Conservation (phyloP, 108 stramenopile genomes). For the Skeletonema potamos region DNA sequence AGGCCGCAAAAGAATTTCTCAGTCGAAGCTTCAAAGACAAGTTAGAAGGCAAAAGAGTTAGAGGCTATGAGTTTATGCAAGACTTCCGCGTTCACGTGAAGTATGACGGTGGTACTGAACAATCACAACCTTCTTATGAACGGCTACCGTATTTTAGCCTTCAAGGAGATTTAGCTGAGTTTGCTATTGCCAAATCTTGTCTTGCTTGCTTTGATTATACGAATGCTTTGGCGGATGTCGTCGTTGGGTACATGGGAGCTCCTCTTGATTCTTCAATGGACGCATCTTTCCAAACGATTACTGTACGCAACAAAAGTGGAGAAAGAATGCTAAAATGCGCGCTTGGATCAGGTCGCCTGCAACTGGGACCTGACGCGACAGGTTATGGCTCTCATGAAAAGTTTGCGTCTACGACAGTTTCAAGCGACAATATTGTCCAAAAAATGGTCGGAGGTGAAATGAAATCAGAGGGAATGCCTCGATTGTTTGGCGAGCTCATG, state of each 20-base stretch:
- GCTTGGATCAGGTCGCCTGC: conserved; percentile 41
- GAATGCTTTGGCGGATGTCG: conserved; percentile 82
- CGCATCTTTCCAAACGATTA: conserved; percentile 65
- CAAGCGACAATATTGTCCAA: conserved; percentile 62
- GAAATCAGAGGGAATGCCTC: conserved; percentile 65
- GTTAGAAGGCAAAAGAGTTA: conserved; percentile 6
- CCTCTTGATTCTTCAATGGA: conserved; percentile 64
- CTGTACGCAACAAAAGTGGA: conserved; percentile 71
- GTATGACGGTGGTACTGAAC: conserved; percentile 32
- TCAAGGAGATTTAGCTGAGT: conserved; percentile 73
- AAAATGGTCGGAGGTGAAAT: conserved; percentile 58
- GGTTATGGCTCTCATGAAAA: conserved; percentile 66
- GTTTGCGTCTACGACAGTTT: conserved; percentile 60
- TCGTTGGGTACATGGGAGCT: conserved; percentile 88
- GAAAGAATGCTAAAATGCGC: conserved; percentile 67
- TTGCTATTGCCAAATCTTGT: conserved; percentile 79
- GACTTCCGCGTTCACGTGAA: conserved; percentile 84
- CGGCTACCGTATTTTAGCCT: conserved; percentile 78
- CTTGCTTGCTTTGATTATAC: conserved; percentile 85
- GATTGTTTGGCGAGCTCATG: conserved; percentile 62
- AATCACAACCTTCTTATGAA: conserved; percentile 42
- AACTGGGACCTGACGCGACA: conserved; percentile 42
- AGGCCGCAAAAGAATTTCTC: conserved; percentile 72
- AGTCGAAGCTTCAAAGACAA: conserved; percentile 45
- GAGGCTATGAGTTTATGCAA: conserved; percentile 87